Conservation (phyloP, 352 stramenopile species). For the Ophiocytium majus region DNA sequence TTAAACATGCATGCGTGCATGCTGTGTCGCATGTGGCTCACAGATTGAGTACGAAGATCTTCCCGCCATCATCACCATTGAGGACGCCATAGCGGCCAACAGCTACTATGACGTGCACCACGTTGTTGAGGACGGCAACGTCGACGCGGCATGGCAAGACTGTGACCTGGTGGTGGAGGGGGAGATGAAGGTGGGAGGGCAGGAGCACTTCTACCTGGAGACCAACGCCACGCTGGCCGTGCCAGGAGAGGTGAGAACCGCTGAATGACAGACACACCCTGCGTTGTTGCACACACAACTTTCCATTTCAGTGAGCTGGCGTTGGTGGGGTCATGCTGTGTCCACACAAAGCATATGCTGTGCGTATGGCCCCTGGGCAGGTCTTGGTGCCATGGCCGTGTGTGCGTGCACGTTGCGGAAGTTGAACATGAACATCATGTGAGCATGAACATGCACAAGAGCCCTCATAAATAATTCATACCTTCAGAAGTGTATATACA, state of each 20-base stretch:
- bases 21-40: neutral
- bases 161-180: conserved; percentile 69
- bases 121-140: conserved; percentile 75
- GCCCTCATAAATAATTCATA: too few relatives aligned
- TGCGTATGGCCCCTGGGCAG: too few relatives aligned
- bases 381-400: too few relatives aligned
- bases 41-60: conserved; percentile 73
- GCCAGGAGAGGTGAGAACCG: conserved; percentile 60
- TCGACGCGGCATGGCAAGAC: conserved; percentile 61
- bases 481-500: too few relatives aligned
- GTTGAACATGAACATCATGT: too few relatives aligned
- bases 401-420: too few relatives aligned
- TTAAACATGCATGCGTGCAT: too few relatives aligned
- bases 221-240: conserved; percentile 76
- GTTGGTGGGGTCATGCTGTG: too few relatives aligned
- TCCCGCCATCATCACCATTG: conserved; percentile 83
- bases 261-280: too few relatives aligned
- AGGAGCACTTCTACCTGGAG: conserved; percentile 90
- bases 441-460: too few relatives aligned
- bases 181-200: conserved; percentile 70
- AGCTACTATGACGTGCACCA: conserved; percentile 81
- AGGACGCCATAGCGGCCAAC: conserved; percentile 84
- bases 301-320: neutral
- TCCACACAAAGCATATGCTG: too few relatives aligned
- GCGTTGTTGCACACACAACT: too few relatives aligned